These are phyloP conservation scores for Epichloe festucae DNA, from an alignment of 2,329 filamentous ascomycete genomes.

Conservation along the genomic window DNA sequence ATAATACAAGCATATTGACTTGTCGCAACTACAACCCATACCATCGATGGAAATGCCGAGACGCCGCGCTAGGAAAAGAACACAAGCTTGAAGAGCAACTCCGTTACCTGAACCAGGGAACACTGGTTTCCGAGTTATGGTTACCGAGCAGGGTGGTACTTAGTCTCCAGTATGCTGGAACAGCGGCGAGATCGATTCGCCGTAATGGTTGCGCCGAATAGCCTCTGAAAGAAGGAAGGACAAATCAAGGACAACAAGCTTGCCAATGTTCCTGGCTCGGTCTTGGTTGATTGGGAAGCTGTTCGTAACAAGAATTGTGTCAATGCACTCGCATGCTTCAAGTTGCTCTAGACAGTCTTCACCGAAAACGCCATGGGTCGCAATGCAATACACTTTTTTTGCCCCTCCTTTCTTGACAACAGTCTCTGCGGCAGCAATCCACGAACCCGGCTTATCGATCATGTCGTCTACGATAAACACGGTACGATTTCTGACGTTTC, in stretches of 20 bases:
- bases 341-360: slow-evolving; percentile 81
- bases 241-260: slow-evolving; percentile 81
- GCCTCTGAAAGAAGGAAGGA: slow-evolving; percentile 81
- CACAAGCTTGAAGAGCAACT: background rate
- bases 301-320: slow-evolving; percentile 90
- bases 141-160: slow-evolving; percentile 4
- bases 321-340: slow-evolving; percentile 84
- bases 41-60: slow-evolving; percentile 8
- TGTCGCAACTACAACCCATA: background rate
- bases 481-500: slow-evolving; percentile 74
- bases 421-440: slow-evolving; percentile 95
- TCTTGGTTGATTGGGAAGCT: slow-evolving; percentile 82
- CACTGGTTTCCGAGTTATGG: slow-evolving; percentile 2
- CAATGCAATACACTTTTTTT: slow-evolving; percentile 90
- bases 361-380: slow-evolving; percentile 89
- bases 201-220: slow-evolving; percentile 91
- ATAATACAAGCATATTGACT: background rate
- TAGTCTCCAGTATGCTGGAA: slow-evolving; percentile 55
- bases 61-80: slow-evolving; percentile 24
- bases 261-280: slow-evolving; percentile 56
- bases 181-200: slow-evolving; percentile 62
- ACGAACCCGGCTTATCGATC: slow-evolving; percentile 94
- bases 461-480: slow-evolving; percentile 98
- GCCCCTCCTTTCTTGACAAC: slow-evolving; percentile 87
- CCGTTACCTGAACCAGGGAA: background rate